These are phyloP conservation scores for barley (Hordeum vulgare) DNA, from an alignment of 176 grass and related monocot genomes.

Conservation along the genomic window DNA sequence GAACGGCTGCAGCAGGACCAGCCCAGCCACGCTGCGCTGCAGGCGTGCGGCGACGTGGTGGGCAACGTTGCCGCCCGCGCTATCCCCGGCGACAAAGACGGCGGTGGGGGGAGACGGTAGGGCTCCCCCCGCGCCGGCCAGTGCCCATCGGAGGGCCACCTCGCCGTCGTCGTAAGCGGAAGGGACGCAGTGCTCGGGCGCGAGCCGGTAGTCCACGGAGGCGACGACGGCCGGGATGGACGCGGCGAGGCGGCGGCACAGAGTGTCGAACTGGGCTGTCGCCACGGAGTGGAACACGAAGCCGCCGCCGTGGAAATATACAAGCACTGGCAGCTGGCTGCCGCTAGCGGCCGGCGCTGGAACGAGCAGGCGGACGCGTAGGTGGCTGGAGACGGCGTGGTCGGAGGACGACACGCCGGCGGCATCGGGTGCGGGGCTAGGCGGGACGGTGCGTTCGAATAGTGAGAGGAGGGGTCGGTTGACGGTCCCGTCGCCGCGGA, in stretches of 20 bases:
- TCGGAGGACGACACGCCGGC: constrained; percentile 41
- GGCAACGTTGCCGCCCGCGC: constrained; percentile 51
- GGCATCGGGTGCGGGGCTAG: background rate
- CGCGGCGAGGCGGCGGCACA: constrained; percentile 32
- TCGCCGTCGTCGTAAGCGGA: constrained; percentile 41
- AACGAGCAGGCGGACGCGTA: constrained; percentile 20
- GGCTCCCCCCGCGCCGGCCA: constrained; percentile 10
- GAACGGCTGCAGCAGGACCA: constrained; percentile 45
- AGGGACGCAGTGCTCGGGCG: constrained; percentile 33
- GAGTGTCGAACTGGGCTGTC: constrained; percentile 14
- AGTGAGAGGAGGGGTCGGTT: constrained; percentile 45
- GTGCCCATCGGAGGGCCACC: constrained; percentile 31
- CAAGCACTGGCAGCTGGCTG: constrained; percentile 7
- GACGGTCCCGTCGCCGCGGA: constrained; percentile 44
- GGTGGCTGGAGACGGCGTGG: constrained; percentile 22
- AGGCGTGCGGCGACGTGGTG: constrained; percentile 36
- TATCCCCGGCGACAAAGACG: constrained; percentile 53
- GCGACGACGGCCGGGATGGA: constrained; percentile 16
- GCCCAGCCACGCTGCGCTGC: background rate
- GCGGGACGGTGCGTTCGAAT: constrained; percentile 11
- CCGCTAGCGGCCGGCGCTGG: background rate
- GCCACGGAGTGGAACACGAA: constrained; percentile 36
- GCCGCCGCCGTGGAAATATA: constrained; percentile 56
- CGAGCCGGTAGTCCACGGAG: constrained; percentile 47
- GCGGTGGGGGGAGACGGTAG: background rate